phyloP scores from a whole-genome alignment of 2,329 filamentous ascomycete genomes.

The Monosporascus sp. region DNA sequence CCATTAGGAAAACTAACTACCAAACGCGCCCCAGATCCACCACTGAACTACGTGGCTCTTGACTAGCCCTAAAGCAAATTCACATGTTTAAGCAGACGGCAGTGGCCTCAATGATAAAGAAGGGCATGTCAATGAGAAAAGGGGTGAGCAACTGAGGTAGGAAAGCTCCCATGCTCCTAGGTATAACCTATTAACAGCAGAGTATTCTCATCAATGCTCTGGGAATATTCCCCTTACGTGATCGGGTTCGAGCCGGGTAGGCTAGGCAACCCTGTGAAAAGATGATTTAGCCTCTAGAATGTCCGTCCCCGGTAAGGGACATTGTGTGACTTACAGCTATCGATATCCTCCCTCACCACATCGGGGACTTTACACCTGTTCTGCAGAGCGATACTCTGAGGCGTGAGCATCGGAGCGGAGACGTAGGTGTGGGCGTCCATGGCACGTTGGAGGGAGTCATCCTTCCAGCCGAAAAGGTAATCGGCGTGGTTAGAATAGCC shows the following conservation, averaged over 20 bases:
- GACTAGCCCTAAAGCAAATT: no score
- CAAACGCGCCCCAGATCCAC: no score
- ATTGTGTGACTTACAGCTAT: conserved; percentile 27
- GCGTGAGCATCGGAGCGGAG: conserved; percentile 29
- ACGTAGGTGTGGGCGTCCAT: conserved; percentile 38
- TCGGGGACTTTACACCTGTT: conserved; percentile 25
- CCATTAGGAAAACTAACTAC: no score
- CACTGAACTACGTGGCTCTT: no score
- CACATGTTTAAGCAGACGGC: no score
- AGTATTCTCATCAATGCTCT: no score
- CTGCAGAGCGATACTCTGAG: conserved; percentile 28
- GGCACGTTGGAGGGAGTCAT: conserved; percentile 22
- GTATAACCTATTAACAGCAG: no score
- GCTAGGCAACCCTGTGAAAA: conserved; percentile 13
- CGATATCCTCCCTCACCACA: conserved; percentile 27
- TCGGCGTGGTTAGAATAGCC: conserved; percentile 38
- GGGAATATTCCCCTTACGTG: not conserved
- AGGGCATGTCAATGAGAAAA: no score
- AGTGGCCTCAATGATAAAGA: no score
- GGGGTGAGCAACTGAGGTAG: no score
- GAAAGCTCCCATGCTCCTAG: no score
- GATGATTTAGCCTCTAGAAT: conserved; percentile 3
- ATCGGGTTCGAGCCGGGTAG: conserved; percentile 16
- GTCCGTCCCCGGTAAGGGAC: not conserved
- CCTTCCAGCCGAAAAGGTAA: conserved; percentile 30